Evolutionary conservation across 331 rosid genomes (phyloP), one percentile per base, ranked within the genome.

Genomic region (Malus hybrid): DNA sequence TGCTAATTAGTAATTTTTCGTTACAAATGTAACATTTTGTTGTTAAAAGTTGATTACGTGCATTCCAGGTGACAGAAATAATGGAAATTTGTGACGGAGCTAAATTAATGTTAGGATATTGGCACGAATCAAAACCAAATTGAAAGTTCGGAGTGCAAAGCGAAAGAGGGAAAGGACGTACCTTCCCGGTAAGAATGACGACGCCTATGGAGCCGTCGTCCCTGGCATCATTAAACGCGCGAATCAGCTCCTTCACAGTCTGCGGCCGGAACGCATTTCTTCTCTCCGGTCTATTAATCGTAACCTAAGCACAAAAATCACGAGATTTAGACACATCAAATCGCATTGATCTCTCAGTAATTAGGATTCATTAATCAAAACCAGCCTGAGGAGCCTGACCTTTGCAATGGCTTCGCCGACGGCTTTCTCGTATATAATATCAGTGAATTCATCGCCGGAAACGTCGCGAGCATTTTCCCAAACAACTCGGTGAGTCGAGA

Each of bases 261-360:
- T 75, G 88, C 2, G 98, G 98, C 74, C 98, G 76, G 55, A 93
- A 93, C 1, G 96, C 96, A 71, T 93, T 93, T 83, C 96, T 90
- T 57, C 88, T 86, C 82, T 88, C 98, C 19, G 94, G 90, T 73
- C 98, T 84, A 71, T 90, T 90, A 52, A 93, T 93, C 29, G 80
- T 90, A 28, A 93, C 90, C 96, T 93, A 24, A 24, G 24, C 24
- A 42, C 76, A 52, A 63, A 22, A 78, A 24, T 14, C 65, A 32
- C 44, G 20, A 50, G 32, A 70, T 28, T 66, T 36, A 19, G 31
- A n/a, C 18, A 11, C 27, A 29, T 55, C 34, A 56, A 29, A 50
- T 20, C 42, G 27, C 31, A 29, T 68, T 6, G 24, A 27, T 3
- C 31, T 48, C 15, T 36, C 20, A n/a, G 24, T 15, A 57, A 32